Percentiles rank a stretch among this genome's conserved stretches.
Conservation (phyloP, 208 protist species). For the Herpetomonas muscarum region DNA sequence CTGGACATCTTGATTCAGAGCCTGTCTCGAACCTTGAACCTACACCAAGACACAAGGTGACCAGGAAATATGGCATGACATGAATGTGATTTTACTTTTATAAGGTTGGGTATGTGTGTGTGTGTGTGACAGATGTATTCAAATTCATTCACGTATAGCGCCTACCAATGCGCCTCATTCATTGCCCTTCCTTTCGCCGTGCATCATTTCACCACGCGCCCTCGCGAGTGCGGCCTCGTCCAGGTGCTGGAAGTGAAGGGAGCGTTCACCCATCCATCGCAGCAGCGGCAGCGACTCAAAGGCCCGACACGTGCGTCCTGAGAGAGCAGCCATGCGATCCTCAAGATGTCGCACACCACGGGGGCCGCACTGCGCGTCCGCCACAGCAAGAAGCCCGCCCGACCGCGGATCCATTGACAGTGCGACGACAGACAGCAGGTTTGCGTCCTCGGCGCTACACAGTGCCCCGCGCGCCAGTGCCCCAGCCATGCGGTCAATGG, state of each 20-base stretch:
- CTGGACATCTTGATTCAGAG: too few species aligned
- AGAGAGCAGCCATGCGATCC: conserved; percentile 11
- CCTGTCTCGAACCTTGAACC: too few species aligned
- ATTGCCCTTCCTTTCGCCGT: not conserved
- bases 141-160: too few species aligned
- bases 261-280: conserved; percentile 20
- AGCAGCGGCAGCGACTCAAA: conserved; percentile 31
- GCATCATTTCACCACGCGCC: conserved; percentile 5
- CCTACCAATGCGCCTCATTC: too few species aligned
- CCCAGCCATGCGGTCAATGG: conserved; percentile 12
- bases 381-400: conserved; percentile 50
- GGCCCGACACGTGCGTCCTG: not conserved
- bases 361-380: conserved; percentile 29
- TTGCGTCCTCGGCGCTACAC: conserved; percentile 27
- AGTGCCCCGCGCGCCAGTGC: conserved; percentile 29
- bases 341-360: conserved; percentile 7
- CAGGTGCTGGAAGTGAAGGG: conserved; percentile 27
- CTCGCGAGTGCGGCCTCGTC: not conserved
- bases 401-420: conserved; percentile 37
- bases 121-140: too few species aligned
- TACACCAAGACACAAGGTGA: too few species aligned
- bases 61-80: too few species aligned
- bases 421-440: conserved; percentile 49
- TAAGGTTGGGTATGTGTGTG: too few species aligned
- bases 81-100: too few species aligned